phyloP scores from a whole-genome alignment of 2,329 filamentous ascomycete genomes.

The Ophiostoma perfectum region DNA sequence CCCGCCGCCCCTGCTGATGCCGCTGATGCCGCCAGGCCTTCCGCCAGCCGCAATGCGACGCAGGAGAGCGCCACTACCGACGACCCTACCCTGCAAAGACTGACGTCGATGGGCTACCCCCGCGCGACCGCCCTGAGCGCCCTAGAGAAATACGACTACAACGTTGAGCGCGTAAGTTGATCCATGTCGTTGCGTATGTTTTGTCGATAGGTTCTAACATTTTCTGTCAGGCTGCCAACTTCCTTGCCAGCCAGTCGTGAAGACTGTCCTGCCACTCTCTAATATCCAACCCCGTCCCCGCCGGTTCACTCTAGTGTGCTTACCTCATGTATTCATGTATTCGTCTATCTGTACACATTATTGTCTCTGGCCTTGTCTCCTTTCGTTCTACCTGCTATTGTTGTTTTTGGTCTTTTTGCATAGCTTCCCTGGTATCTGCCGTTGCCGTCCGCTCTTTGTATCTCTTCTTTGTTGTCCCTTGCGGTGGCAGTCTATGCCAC shows the following conservation, averaged over 20 bases:
- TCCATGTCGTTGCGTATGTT: neutral
- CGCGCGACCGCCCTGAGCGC: constrained; percentile 69
- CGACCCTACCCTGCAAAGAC: constrained; percentile 81
- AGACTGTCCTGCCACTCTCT: neutral
- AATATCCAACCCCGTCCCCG: neutral
- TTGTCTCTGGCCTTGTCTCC: neutral
- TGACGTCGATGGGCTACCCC: constrained; percentile 85
- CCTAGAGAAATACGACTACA: constrained; percentile 92
- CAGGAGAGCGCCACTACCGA: constrained; percentile 76
- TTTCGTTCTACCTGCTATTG: neutral
- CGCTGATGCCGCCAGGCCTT: constrained; percentile 14
- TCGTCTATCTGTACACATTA: neutral
- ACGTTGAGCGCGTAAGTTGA: constrained; percentile 77
- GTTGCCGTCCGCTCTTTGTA: constrained; percentile 9
- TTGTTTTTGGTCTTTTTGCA: neutral
- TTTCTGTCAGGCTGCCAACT: constrained; percentile 46
- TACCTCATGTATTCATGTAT: neutral
- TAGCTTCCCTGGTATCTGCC: neutral
- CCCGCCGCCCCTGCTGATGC: constrained; percentile 25
- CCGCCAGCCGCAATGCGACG: constrained; percentile 60
- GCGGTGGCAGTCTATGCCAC: neutral
- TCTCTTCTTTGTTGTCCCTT: neutral
- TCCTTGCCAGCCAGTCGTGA: constrained; percentile 50
- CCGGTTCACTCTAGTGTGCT: neutral
- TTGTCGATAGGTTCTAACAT: constrained; percentile 8